Conservation (phyloP, 2,329 filamentous ascomycete genomes). For the Graphiopsis chlorocephala region DNA sequence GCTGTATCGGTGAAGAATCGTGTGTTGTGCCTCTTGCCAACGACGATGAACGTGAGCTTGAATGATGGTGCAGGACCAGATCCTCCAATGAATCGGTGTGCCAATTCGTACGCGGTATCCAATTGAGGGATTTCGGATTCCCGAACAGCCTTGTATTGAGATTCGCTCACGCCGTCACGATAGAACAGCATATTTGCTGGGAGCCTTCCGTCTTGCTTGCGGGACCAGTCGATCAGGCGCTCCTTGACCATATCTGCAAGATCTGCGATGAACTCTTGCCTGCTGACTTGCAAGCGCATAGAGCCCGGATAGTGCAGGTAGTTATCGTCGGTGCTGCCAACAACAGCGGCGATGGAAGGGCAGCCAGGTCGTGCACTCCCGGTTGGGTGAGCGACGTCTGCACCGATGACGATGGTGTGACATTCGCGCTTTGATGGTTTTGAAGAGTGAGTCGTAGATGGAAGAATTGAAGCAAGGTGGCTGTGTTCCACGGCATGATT, state of each 20-base stretch:
- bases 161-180: slow-evolving; percentile 38
- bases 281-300: slow-evolving; percentile 33
- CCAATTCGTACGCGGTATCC: slow-evolving; percentile 11
- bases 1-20: slow-evolving; percentile 37
- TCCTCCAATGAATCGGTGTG: slow-evolving; percentile 5
- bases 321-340: slow-evolving; percentile 37
- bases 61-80: not conserved
- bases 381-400: slow-evolving; percentile 45
- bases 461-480: not conserved
- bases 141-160: slow-evolving; percentile 32
- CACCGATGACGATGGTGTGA: slow-evolving; percentile 38
- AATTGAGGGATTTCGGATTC: slow-evolving; percentile 29
- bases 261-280: slow-evolving; percentile 29
- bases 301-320: slow-evolving; percentile 37
- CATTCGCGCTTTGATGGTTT: not conserved
- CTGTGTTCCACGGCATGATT: slow-evolving; percentile 17
- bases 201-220: not conserved
- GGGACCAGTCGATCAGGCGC: slow-evolving; percentile 26
- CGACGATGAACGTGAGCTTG: slow-evolving; percentile 35
- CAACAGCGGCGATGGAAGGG: slow-evolving; percentile 43
- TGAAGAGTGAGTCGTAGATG: not conserved
- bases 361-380: slow-evolving; percentile 27
- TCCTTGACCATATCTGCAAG: slow-evolving; percentile 31
- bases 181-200: slow-evolving; percentile 32
- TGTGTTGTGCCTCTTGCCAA: slow-evolving; percentile 41